Percentiles rank a stretch among this genome's conserved stretches.
Evolutionary conservation across 305 asterid species (phyloP).

Genomic region (Galium porrigens): DNA sequence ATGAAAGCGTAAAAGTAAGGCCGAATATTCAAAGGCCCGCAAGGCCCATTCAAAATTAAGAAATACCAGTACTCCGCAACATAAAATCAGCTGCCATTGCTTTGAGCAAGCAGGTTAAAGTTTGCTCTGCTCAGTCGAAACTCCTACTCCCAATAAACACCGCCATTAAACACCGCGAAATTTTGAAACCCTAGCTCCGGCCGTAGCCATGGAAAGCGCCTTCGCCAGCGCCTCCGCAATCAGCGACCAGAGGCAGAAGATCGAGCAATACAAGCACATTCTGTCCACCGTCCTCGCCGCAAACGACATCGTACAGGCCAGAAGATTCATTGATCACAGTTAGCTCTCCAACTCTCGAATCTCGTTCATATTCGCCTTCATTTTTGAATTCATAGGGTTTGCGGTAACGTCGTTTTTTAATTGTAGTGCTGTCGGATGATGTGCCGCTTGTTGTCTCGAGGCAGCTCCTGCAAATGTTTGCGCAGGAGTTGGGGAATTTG

Average conservation of each 20-base stretch:
- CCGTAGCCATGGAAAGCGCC: conserved; percentile 54
- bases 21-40: too few relatives aligned
- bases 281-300: conserved; percentile 74
- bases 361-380: neutral
- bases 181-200: neutral
- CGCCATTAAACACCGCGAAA: neutral
- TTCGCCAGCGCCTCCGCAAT: conserved; percentile 81
- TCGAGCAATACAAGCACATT: conserved; percentile 84
- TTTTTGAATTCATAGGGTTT: conserved; percentile 2
- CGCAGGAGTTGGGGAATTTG: conserved; percentile 74
- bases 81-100: neutral
- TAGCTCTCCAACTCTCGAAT: conserved; percentile 7
- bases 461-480: conserved; percentile 84
- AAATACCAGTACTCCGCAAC: neutral
- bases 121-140: neutral
- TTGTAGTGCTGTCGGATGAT: conserved; percentile 69
- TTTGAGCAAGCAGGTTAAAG: neutral
- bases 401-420: neutral
- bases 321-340: conserved; percentile 82
- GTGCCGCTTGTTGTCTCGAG: conserved; percentile 90
- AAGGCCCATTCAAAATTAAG: neutral
- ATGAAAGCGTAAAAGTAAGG: too few relatives aligned
- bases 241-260: conserved; percentile 84
- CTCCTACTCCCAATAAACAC: neutral
- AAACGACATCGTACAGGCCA: conserved; percentile 54